phyloP scores from a whole-genome alignment of 1,139 yeast species.

The Candida smagusa region DNA sequence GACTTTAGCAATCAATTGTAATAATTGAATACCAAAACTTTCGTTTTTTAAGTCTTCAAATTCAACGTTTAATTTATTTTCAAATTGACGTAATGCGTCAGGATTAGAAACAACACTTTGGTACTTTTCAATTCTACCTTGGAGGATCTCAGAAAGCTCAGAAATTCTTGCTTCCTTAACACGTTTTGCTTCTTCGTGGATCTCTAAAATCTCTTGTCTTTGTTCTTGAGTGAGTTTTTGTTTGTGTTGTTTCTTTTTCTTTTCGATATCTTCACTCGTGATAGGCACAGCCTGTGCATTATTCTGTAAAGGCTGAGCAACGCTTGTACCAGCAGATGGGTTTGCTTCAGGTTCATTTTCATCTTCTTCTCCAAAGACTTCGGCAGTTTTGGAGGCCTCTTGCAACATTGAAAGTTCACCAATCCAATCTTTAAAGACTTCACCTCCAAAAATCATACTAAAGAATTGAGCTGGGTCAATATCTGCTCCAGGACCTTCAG shows the following conservation, averaged over 20 bases:
- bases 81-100: conserved; percentile 37
- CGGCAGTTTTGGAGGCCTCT: conserved; percentile 59
- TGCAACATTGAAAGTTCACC: conserved; percentile 67
- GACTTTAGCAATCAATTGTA: conserved; percentile 59
- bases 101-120: conserved; percentile 22
- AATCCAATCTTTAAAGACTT: conserved; percentile 80
- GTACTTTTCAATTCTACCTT: conserved; percentile 42
- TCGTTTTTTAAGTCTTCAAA: conserved; percentile 56
- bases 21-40: conserved; percentile 46
- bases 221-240: conserved; percentile 48
- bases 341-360: conserved; percentile 6
- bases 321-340: conserved; percentile 1
- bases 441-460: conserved; percentile 76
- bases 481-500: conserved; percentile 18
- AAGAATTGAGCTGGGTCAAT: conserved; percentile 68
- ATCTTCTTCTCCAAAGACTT: conserved; percentile 32
- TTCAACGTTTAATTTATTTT: conserved; percentile 46
- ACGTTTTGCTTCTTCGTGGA: conserved; percentile 54
- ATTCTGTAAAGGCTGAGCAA: neutral
- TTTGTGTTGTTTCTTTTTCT: conserved; percentile 21
- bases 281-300: conserved; percentile 1
- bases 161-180: conserved; percentile 55
- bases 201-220: conserved; percentile 50
- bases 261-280: conserved; percentile 14
- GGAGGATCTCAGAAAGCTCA: conserved; percentile 47